Evolutionary conservation across 1,284 basidiomycete genomes (phyloP).

Genomic region (Peniophora sp.): DNA sequence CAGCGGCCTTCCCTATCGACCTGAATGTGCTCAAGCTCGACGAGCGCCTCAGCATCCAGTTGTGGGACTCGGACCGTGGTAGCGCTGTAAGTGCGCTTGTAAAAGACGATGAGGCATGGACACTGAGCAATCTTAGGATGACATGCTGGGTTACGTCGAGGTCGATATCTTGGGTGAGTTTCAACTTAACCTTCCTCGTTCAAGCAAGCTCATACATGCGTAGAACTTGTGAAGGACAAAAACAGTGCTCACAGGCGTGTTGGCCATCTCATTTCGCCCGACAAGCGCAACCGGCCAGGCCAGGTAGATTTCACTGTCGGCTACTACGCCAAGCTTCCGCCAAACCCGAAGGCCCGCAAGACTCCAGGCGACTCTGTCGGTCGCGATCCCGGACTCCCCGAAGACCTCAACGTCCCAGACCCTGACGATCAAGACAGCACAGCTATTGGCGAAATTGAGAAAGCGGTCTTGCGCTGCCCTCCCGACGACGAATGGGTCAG

Average conservation of each 20-base stretch:
- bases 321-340: constrained; percentile 56
- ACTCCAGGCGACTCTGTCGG: constrained; percentile 13
- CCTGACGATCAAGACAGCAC: constrained; percentile 21
- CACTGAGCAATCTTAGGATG: constrained; percentile 18
- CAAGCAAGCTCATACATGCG: not conserved
- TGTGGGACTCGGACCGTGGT: constrained; percentile 70
- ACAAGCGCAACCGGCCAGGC: constrained; percentile 19
- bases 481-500: constrained; percentile 53
- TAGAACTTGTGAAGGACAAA: constrained; percentile 22
- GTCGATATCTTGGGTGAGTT: constrained; percentile 19
- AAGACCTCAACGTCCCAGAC: constrained; percentile 19
- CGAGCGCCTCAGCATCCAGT: constrained; percentile 59
- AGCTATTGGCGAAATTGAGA: constrained; percentile 27
- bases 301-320: constrained; percentile 42
- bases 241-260: constrained; percentile 21
- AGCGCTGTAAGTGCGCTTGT: constrained; percentile 25
- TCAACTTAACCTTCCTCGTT: not conserved
- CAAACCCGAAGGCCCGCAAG: constrained; percentile 35
- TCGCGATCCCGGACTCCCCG: constrained; percentile 25
- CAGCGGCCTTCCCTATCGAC: constrained; percentile 59
- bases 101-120: not conserved
- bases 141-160: constrained; percentile 26
- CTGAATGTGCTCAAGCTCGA: constrained; percentile 63
- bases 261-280: constrained; percentile 19
- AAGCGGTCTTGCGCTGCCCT: constrained; percentile 47